phyloP scores from a whole-genome alignment of 2,329 filamentous ascomycete genomes.

The Ilyonectria destructans region DNA sequence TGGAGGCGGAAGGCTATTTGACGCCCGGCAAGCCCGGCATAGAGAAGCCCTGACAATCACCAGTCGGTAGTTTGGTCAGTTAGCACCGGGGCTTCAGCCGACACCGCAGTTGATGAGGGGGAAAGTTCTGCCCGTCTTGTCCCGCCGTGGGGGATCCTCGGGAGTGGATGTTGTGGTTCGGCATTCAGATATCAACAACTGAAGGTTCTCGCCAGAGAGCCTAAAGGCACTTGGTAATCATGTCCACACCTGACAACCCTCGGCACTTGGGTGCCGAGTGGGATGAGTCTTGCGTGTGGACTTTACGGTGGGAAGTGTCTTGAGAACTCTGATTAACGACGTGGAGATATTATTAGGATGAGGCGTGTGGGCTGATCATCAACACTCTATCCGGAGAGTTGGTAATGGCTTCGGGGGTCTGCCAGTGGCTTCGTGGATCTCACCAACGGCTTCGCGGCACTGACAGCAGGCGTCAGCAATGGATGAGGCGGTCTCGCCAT shows the following conservation, averaged over 20 bases:
- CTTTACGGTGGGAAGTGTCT: conserved; percentile 1
- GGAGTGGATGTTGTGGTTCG: background rate
- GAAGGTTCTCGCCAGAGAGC: background rate
- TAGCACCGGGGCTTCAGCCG: background rate
- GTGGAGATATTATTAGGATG: background rate
- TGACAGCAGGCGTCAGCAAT: no score
- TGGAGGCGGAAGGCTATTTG: conserved; percentile 10
- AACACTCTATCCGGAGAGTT: background rate
- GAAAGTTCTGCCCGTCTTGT: conserved; percentile 2
- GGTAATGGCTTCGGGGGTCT: background rate
- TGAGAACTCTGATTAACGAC: background rate
- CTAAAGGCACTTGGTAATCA: background rate
- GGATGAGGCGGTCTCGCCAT: no score
- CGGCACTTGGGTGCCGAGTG: conserved; percentile 5
- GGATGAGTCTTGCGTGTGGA: conserved; percentile 14
- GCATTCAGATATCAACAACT: background rate
- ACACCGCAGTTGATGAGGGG: background rate
- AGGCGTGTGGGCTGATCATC: background rate
- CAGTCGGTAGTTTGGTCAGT: background rate
- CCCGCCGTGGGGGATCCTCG: background rate
- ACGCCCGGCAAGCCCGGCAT: conserved; percentile 5
- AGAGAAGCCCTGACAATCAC: background rate
- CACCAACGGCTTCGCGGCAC: background rate
- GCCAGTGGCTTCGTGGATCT: background rate
- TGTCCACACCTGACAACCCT: background rate